A percentile compares a stretch with the other conserved stretches of the same genome.
Evolutionary conservation across 2,329 filamentous ascomycete species (phyloP).

Genomic region (Zymoseptoria tritici): DNA sequence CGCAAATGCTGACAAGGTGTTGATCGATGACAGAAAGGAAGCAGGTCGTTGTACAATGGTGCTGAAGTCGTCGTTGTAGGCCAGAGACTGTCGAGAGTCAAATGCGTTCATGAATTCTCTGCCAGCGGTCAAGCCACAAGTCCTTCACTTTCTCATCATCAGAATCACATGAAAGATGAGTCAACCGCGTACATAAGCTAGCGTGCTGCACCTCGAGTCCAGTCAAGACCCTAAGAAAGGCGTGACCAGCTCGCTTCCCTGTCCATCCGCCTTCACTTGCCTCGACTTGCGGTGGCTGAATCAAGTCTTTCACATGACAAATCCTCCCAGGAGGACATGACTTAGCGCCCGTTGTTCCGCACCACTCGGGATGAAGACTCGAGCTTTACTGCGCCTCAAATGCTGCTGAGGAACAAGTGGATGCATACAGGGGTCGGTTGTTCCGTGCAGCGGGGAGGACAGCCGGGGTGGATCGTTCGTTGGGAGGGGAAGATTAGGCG

Average conservation of each 20-base stretch:
- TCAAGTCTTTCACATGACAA: neutral
- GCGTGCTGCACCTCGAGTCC: too few relatives aligned
- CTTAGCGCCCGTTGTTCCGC: neutral
- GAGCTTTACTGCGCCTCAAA: neutral
- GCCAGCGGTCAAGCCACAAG: neutral
- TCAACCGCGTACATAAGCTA: neutral
- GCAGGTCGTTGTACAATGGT: too few relatives aligned
- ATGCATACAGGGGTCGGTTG: neutral
- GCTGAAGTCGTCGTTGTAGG: neutral
- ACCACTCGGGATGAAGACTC: neutral
- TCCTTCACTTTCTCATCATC: neutral
- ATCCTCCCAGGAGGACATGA: neutral
- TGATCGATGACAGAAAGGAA: too few relatives aligned
- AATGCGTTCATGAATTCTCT: neutral
- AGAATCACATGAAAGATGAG: neutral
- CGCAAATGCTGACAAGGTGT: too few relatives aligned
- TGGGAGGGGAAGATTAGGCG: neutral
- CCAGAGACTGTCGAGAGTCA: neutral
- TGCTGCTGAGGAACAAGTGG: neutral
- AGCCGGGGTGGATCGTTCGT: neutral
- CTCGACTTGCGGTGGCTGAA: neutral
- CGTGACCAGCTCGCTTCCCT: neutral
- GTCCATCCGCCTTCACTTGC: neutral
- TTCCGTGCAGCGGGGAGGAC: neutral
- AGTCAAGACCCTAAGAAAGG: neutral